A percentile compares a stretch with the other conserved stretches of the same genome.
Conservation (phyloP, 2,329 filamentous ascomycete genomes). For the Aureobasidium melanogenum region DNA sequence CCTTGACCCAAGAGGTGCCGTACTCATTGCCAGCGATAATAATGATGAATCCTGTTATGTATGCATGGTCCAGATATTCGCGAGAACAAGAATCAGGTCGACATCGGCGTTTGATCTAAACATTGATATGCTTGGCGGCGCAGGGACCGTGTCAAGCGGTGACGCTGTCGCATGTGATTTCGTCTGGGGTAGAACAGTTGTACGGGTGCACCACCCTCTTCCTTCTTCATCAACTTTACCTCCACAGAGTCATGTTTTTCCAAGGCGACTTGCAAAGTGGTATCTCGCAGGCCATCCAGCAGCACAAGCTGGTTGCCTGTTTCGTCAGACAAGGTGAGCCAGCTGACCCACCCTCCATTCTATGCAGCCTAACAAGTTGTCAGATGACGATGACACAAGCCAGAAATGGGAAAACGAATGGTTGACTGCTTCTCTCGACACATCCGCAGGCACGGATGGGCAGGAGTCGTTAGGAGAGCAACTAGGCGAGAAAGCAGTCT, state of each 20-base stretch:
- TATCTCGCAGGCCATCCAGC: slow-evolving; percentile 63
- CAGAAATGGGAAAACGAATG: slow-evolving; percentile 31
- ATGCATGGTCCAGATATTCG: background rate
- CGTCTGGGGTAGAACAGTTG: background rate
- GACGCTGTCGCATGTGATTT: slow-evolving; percentile 10
- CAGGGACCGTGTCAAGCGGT: background rate
- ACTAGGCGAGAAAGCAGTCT: slow-evolving; percentile 55
- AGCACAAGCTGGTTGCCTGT: slow-evolving; percentile 72
- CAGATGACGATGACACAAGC: slow-evolving; percentile 64
- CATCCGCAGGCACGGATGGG: background rate
- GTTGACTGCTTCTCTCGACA: slow-evolving; percentile 16
- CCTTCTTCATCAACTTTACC: background rate
- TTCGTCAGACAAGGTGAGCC: slow-evolving; percentile 52
- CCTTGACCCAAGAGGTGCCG: background rate
- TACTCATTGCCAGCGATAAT: background rate
- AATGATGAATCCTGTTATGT: background rate
- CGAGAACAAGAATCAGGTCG: background rate
- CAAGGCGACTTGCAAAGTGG: slow-evolving; percentile 70
- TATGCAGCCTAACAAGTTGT: background rate
- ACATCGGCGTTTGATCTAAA: background rate
- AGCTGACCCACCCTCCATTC: background rate
- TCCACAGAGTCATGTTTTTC: slow-evolving; percentile 63
- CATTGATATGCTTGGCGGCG: background rate
- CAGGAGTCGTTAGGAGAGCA: slow-evolving; percentile 25
- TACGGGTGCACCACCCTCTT: background rate